A percentile compares a stretch with the other conserved stretches of the same genome.
Evolutionary conservation across 768 basidiomycete species (phyloP).

Genomic region (Pisolithus marmoratus): DNA sequence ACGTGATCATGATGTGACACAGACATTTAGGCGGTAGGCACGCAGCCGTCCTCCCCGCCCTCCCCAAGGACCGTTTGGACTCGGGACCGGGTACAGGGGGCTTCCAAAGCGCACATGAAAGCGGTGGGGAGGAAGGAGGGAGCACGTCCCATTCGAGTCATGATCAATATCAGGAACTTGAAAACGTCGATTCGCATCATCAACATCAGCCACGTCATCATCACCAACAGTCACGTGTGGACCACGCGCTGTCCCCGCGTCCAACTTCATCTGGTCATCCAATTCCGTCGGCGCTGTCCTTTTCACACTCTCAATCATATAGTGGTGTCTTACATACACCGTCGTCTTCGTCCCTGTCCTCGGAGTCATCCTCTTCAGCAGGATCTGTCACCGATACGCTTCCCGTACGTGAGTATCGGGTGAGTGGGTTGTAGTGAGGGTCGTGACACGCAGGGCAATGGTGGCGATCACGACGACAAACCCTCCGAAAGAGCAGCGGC

Average conservation of each 20-base stretch:
- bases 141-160: background rate
- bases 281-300: slow-evolving; percentile 32
- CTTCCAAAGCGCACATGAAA: slow-evolving; percentile 1
- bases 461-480: too few relatives aligned
- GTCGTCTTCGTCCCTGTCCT: too few relatives aligned
- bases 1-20: slow-evolving; percentile 28
- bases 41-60: slow-evolving; percentile 74
- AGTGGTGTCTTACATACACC: too few relatives aligned
- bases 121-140: background rate
- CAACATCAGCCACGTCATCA: slow-evolving; percentile 12
- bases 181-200: background rate
- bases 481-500: too few relatives aligned
- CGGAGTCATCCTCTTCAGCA: too few relatives aligned
- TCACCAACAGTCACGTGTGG: slow-evolving; percentile 53
- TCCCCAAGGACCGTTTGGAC: slow-evolving; percentile 67
- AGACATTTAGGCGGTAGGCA: slow-evolving; percentile 78
- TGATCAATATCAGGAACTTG: background rate
- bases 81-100: slow-evolving; percentile 21
- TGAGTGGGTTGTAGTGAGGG: too few relatives aligned
- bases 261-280: too few relatives aligned
- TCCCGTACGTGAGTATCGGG: too few relatives aligned
- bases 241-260: slow-evolving; percentile 63
- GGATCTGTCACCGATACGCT: too few relatives aligned
- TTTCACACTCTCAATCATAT: slow-evolving; percentile 14
- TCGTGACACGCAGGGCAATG: too few relatives aligned